A percentile compares a stretch with the other conserved stretches of the same genome.
Evolutionary conservation across 78 protist species (phyloP).

Genomic region (Monosiga brevicollis): DNA sequence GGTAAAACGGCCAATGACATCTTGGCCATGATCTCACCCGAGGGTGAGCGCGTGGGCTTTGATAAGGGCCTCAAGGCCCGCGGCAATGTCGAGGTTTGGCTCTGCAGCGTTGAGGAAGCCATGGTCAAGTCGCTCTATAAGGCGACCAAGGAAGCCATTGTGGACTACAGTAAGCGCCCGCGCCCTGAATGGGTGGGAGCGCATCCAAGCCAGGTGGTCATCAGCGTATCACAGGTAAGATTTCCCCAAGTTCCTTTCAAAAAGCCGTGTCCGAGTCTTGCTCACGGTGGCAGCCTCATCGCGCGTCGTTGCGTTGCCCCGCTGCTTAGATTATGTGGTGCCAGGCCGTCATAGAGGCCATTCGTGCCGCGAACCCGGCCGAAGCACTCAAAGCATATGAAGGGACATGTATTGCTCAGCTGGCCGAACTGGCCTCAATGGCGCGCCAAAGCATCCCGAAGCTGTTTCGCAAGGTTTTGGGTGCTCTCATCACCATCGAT

Average conservation of each 20-base stretch:
- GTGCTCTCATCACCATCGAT: slow-evolving; percentile 62
- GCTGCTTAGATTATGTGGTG: slow-evolving; percentile 72
- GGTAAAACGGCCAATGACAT: not conserved
- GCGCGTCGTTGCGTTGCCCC: too few relatives aligned
- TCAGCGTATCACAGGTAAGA: slow-evolving; percentile 23
- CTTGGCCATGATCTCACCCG: slow-evolving; percentile 3
- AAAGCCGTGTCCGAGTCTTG: too few relatives aligned
- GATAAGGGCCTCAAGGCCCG: not conserved
- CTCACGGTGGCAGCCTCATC: too few relatives aligned
- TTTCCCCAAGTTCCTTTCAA: too few relatives aligned
- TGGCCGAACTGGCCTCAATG: slow-evolving; percentile 10
- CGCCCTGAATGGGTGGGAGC: slow-evolving; percentile 41
- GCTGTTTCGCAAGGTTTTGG: slow-evolving; percentile 36
- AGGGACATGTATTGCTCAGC: not conserved
- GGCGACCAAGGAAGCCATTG: not conserved
- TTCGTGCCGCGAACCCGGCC: not conserved
- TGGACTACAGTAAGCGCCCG: slow-evolving; percentile 8
- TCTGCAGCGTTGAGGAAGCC: slow-evolving; percentile 14
- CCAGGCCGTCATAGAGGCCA: not conserved
- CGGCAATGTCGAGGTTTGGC: slow-evolving; percentile 45
- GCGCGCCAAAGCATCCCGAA: slow-evolving; percentile 12
- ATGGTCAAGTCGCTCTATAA: slow-evolving; percentile 35
- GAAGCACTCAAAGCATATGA: not conserved
- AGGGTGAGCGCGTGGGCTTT: slow-evolving; percentile 23
- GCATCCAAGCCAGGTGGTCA: slow-evolving; percentile 53